Evolutionary conservation across 768 basidiomycete species (phyloP).

Genomic region (Termitomyces titanicus): DNA sequence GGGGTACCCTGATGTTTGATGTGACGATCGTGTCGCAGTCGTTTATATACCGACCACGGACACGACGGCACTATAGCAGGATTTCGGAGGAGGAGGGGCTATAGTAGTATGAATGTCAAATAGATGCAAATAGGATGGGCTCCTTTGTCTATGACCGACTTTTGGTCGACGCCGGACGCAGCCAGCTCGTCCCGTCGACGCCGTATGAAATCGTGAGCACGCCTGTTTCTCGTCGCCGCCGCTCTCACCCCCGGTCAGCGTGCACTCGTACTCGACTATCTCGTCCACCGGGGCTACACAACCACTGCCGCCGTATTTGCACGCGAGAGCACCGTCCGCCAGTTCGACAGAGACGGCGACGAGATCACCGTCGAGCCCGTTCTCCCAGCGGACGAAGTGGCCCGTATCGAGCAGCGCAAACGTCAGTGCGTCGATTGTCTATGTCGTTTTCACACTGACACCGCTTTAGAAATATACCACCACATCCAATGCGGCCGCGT

Average conservation of each 20-base stretch:
- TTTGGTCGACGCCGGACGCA: not conserved
- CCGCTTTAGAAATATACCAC: constrained; percentile 71
- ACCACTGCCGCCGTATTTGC: constrained; percentile 67
- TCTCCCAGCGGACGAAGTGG: constrained; percentile 36
- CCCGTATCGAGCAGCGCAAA: constrained; percentile 49
- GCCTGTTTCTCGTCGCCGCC: not conserved
- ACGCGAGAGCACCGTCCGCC: constrained; percentile 55
- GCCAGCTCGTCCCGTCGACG: constrained; percentile 27
- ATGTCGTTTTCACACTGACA: too few relatives aligned
- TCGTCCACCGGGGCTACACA: constrained; percentile 72
- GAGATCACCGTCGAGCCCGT: constrained; percentile 39
- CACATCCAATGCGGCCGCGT: constrained; percentile 76
- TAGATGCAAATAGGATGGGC: constrained; percentile 3
- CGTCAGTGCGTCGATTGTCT: constrained; percentile 29
- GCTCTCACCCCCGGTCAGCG: constrained; percentile 37
- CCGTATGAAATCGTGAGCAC: constrained; percentile 43
- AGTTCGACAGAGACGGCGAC: constrained; percentile 69
- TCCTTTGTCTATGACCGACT: constrained; percentile 4
- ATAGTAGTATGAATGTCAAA: not conserved
- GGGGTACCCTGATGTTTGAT: constrained; percentile 91
- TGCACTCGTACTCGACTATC: constrained; percentile 69
- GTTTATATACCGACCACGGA: constrained; percentile 63
- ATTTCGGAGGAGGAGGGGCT: constrained; percentile 41
- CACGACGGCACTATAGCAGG: constrained; percentile 33
- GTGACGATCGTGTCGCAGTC: constrained; percentile 87